Percentiles rank a stretch among this genome's conserved stretches.
Conservation (phyloP, 106 monocot species). For the Apostasia shenzhenica region DNA sequence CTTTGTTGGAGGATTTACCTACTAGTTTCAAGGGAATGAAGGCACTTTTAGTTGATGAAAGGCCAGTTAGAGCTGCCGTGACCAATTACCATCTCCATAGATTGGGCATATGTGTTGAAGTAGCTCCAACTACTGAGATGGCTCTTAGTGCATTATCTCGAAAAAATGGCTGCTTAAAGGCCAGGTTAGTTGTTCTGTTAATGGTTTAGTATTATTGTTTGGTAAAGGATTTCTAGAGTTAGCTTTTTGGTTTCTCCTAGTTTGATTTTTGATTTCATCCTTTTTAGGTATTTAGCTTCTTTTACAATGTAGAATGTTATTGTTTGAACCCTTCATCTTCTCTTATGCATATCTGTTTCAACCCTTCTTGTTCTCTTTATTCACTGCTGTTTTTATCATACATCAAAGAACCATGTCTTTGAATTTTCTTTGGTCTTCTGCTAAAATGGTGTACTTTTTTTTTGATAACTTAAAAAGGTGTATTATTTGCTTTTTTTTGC, state of each 20-base stretch:
- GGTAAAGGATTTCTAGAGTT: too few relatives aligned
- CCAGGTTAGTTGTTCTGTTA: constrained; percentile 19
- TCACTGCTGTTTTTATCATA: too few relatives aligned
- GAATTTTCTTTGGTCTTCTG: too few relatives aligned
- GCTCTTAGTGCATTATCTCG: constrained; percentile 27
- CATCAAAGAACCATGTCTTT: too few relatives aligned
- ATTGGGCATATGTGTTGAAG: constrained; percentile 64
- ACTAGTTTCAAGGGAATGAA: constrained; percentile 56
- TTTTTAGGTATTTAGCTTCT: neutral
- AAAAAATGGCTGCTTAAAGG: constrained; percentile 42
- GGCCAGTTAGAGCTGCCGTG: constrained; percentile 70
- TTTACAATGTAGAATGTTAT: too few relatives aligned
- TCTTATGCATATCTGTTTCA: too few relatives aligned
- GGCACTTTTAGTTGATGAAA: constrained; percentile 59
- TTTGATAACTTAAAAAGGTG: too few relatives aligned
- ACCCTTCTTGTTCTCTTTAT: too few relatives aligned
- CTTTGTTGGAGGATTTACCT: constrained; percentile 44
- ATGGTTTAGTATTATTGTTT: neutral
- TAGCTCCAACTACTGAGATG: constrained; percentile 26
- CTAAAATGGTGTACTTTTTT: too few relatives aligned
- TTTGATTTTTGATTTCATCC: neutral
- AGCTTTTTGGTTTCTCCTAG: too few relatives aligned
- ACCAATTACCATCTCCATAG: constrained; percentile 82
- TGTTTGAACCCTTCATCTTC: too few relatives aligned
- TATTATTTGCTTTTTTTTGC: too few relatives aligned